Percentiles rank a stretch among this genome's conserved stretches.
Evolutionary conservation across 768 basidiomycete species (phyloP).

Genomic region (Leccinum aurantiacum): DNA sequence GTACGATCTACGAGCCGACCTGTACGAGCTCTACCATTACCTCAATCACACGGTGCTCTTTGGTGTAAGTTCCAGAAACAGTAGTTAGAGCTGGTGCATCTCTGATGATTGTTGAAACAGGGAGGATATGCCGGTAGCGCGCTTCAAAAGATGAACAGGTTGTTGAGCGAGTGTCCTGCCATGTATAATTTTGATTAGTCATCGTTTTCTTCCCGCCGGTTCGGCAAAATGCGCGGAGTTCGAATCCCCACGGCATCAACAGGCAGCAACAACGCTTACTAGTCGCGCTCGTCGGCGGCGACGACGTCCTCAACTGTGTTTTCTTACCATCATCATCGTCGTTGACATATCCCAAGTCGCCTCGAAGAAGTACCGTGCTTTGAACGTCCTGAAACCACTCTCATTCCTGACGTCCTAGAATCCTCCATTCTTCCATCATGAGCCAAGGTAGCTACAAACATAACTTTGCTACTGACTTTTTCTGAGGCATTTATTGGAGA

Average conservation of each 20-base stretch:
- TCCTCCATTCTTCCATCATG: conserved; percentile 18
- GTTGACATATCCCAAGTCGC: background rate
- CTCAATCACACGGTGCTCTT: conserved; percentile 80
- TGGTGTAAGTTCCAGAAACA: conserved; percentile 50
- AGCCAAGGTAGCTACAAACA: conserved; percentile 31
- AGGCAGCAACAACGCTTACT: conserved; percentile 31
- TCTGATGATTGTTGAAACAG: conserved; percentile 21
- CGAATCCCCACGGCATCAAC: conserved; percentile 16
- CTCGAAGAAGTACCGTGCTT: background rate
- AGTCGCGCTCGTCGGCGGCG: conserved; percentile 21
- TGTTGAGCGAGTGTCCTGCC: conserved; percentile 39
- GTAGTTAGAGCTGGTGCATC: background rate
- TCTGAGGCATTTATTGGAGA: conserved; percentile 45
- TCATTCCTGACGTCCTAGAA: conserved; percentile 1
- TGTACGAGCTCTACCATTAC: conserved; percentile 84
- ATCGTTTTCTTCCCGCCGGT: background rate
- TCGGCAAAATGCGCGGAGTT: conserved; percentile 13
- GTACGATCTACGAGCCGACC: conserved; percentile 59
- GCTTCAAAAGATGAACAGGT: conserved; percentile 43
- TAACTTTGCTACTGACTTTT: conserved; percentile 24
- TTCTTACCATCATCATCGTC: conserved; percentile 12
- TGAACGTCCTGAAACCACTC: background rate
- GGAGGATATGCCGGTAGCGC: conserved; percentile 56
- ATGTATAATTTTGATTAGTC: conserved; percentile 15
- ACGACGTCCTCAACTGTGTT: conserved; percentile 21